These are phyloP conservation scores for Cicer arietinum DNA, from an alignment of 306 rosid species.

Conservation along the genomic window DNA sequence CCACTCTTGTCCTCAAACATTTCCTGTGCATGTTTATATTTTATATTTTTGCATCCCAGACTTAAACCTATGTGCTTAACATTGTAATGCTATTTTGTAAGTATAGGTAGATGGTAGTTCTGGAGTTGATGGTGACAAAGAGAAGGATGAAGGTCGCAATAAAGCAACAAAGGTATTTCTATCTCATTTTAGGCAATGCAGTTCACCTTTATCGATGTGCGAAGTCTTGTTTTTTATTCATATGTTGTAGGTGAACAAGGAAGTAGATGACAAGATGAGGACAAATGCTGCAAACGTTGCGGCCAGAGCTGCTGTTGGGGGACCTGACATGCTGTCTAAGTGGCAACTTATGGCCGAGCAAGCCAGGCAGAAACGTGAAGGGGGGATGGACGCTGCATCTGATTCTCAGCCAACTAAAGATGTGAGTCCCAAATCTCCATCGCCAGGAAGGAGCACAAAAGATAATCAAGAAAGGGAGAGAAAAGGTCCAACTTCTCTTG, in stretches of 20 bases:
- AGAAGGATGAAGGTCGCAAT: conserved; percentile 82
- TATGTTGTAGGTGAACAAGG: conserved; percentile 67
- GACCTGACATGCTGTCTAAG: conserved; percentile 93
- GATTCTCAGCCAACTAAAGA: conserved; percentile 77
- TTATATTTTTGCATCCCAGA: conserved; percentile 19
- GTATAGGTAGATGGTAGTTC: conserved; percentile 66
- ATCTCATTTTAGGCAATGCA: conserved; percentile 17
- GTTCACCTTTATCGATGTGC: conserved; percentile 15
- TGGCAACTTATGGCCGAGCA: conserved; percentile 99
- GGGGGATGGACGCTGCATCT: conserved; percentile 67
- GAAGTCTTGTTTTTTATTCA: conserved; percentile 33
- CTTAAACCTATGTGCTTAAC: conserved; percentile 16
- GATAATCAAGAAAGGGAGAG: conserved; percentile 70
- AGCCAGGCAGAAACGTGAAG: conserved; percentile 93
- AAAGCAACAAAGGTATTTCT: conserved; percentile 72
- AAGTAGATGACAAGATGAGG: conserved; percentile 96
- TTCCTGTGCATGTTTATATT: not conserved
- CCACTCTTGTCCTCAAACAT: conserved; percentile 26
- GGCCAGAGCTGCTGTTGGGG: conserved; percentile 99
- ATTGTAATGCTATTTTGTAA: conserved; percentile 21
- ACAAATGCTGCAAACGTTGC: conserved; percentile 98
- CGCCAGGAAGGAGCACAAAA: conserved; percentile 66
- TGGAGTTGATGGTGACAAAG: conserved; percentile 79
- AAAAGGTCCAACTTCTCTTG: conserved; percentile 51
- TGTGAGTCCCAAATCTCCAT: conserved; percentile 61